These are phyloP conservation scores for Hypoxylon trugodes DNA, from an alignment of 495 filamentous ascomycete species.

Conservation along the genomic window DNA sequence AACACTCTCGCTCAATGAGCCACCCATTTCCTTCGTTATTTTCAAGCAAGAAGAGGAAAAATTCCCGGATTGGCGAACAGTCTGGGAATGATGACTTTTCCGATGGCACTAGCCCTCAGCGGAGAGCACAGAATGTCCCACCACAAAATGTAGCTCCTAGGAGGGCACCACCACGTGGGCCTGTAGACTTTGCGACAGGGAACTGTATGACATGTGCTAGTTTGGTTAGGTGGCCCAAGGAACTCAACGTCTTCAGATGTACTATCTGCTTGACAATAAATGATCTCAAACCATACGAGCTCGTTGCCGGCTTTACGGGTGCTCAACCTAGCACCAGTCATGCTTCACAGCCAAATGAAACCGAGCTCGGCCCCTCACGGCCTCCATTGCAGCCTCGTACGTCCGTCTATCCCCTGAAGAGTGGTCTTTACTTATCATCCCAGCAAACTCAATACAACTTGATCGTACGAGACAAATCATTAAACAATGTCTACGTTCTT, in stretches of 20 bases:
- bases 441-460: conserved; percentile 40
- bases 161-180: conserved; percentile 41
- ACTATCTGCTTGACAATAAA: conserved; percentile 88
- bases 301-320: conserved; percentile 17
- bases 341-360: conserved; percentile 21
- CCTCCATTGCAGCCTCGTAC: conserved; percentile 27
- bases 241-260: conserved; percentile 80
- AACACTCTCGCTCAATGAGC: conserved; percentile 76
- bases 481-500: conserved; percentile 36
- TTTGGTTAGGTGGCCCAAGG: conserved; percentile 82
- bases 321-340: conserved; percentile 19
- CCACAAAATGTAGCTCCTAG: conserved; percentile 38
- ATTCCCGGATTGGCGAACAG: conserved; percentile 27
- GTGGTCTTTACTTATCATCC: conserved; percentile 20
- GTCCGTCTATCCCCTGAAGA: conserved; percentile 11
- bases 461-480: conserved; percentile 39
- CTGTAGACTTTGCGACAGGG: conserved; percentile 66
- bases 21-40: conserved; percentile 77
- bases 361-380: conserved; percentile 14
- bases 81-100: conserved; percentile 38
- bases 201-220: conserved; percentile 86
- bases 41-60: conserved; percentile 63
- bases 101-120: conserved; percentile 39
- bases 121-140: conserved; percentile 35
- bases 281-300: conserved; percentile 67